Evolutionary conservation across 192 early-diverging fungal genomes (phyloP).

Genomic region (Coemansia guatemalensis): DNA sequence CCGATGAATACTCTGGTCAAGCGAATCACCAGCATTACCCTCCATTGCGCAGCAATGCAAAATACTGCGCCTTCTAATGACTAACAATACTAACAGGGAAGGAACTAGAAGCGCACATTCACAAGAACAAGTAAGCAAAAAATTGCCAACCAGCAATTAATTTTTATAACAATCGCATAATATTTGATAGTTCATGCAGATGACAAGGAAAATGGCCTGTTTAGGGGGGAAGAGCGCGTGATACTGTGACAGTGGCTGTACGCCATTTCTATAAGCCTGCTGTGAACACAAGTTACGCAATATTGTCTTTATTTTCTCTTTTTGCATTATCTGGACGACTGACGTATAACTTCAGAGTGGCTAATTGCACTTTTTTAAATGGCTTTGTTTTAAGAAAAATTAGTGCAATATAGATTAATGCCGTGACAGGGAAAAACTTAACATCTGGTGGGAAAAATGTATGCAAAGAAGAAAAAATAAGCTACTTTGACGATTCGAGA

Average conservation of each 20-base stretch:
- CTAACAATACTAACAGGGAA: not conserved
- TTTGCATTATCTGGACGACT: not conserved
- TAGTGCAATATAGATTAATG: not conserved
- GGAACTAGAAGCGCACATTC: not conserved
- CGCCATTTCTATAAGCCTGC: not conserved
- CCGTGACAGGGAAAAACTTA: not conserved
- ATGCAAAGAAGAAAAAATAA: slow-evolving; percentile 5
- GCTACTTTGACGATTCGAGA: slow-evolving; percentile 17
- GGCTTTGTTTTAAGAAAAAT: not conserved
- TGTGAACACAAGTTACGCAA: not conserved
- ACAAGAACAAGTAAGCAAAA: slow-evolving; percentile 4
- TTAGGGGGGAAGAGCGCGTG: not conserved
- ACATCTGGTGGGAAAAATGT: not conserved
- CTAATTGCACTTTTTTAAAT: not conserved
- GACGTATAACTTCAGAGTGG: not conserved
- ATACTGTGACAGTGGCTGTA: not conserved
- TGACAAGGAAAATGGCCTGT: not conserved
- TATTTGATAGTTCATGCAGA: not conserved
- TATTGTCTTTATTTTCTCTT: not conserved
- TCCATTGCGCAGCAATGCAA: not conserved
- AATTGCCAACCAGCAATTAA: not conserved
- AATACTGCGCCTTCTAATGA: not conserved
- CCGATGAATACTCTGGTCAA: slow-evolving; percentile 20
- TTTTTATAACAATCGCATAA: not conserved
- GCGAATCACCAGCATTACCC: not conserved